phyloP scores from a whole-genome alignment of 1,284 basidiomycete species.

The Apiotrichum gamsii region DNA sequence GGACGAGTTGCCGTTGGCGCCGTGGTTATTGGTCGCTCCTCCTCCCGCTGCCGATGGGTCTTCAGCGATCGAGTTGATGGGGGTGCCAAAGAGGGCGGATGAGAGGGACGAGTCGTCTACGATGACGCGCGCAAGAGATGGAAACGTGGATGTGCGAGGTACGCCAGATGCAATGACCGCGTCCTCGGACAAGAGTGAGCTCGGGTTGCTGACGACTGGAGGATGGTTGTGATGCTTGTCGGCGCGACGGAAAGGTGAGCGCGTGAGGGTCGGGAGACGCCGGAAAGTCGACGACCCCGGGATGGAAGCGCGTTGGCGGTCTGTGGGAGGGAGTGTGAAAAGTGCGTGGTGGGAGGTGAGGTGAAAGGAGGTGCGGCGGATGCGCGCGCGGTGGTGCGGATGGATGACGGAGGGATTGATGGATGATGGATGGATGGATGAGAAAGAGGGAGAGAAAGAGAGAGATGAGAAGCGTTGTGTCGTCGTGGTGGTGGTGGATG shows the following conservation, averaged over 20 bases:
- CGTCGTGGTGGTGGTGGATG: too few relatives aligned
- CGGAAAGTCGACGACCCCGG: constrained; percentile 32
- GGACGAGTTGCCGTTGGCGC: too few relatives aligned
- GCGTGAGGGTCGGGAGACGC: constrained; percentile 27
- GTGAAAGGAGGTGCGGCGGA: background rate
- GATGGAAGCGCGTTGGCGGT: constrained; percentile 21
- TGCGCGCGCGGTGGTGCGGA: too few relatives aligned
- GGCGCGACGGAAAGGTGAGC: constrained; percentile 29
- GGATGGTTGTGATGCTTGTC: constrained; percentile 19
- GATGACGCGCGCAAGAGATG: constrained; percentile 13
- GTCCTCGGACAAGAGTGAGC: background rate
- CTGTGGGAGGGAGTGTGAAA: constrained; percentile 1
- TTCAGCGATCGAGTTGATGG: constrained; percentile 8
- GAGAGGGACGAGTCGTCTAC: constrained; percentile 19
- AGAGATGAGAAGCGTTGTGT: background rate
- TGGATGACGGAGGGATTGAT: background rate
- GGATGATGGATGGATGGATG: background rate
- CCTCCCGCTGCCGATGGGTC: constrained; percentile 3
- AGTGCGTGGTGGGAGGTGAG: background rate
- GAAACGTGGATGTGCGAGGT: constrained; percentile 13
- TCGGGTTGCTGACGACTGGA: background rate
- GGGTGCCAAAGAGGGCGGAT: constrained; percentile 15
- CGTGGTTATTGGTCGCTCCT: too few relatives aligned
- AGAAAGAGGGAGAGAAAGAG: constrained; percentile 1
- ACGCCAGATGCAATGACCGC: too few relatives aligned